Evolutionary conservation across 495 filamentous ascomycete species (phyloP).

Genomic region (Trichoderma parareesei): DNA sequence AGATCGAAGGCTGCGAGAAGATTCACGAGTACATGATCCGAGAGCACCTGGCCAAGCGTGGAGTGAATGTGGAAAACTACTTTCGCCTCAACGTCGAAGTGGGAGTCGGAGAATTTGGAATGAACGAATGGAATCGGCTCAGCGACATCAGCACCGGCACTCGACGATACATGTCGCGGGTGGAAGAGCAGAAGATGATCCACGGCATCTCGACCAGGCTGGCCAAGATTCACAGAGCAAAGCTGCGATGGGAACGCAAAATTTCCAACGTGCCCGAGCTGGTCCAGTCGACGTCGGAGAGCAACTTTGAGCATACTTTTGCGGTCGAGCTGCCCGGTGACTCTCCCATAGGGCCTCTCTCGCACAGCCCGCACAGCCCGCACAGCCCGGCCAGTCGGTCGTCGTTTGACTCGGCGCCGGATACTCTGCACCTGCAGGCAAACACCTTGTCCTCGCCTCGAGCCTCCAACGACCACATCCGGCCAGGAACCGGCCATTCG

Average conservation of each 20-base stretch:
- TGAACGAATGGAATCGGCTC: slow-evolving; percentile 95
- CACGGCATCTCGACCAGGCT: slow-evolving; percentile 70
- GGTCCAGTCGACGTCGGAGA: slow-evolving; percentile 23
- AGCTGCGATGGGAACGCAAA: slow-evolving; percentile 33
- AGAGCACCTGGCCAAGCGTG: slow-evolving; percentile 65
- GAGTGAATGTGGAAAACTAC: slow-evolving; percentile 85
- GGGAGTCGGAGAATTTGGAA: slow-evolving; percentile 93
- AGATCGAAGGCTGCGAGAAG: slow-evolving; percentile 91
- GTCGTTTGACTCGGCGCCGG: slow-evolving; percentile 41
- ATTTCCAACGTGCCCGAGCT: slow-evolving; percentile 22
- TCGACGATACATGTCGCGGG: slow-evolving; percentile 66
- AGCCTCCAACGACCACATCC: slow-evolving; percentile 33
- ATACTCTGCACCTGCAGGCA: slow-evolving; percentile 30
- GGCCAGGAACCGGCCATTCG: slow-evolving; percentile 17
- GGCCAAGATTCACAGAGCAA: slow-evolving; percentile 69
- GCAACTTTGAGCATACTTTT: slow-evolving; percentile 28
- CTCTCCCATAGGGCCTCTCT: slow-evolving; percentile 19
- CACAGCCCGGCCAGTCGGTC: slow-evolving; percentile 26
- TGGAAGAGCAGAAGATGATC: slow-evolving; percentile 66
- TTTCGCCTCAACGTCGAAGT: slow-evolving; percentile 96
- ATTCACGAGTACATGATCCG: slow-evolving; percentile 77
- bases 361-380: slow-evolving; percentile 24
- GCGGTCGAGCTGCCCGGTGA: slow-evolving; percentile 43
- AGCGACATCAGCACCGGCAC: slow-evolving; percentile 91
- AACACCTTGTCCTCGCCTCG: slow-evolving; percentile 32